Conservation (phyloP, 495 filamentous ascomycete species). For the Penicillium silybi region DNA sequence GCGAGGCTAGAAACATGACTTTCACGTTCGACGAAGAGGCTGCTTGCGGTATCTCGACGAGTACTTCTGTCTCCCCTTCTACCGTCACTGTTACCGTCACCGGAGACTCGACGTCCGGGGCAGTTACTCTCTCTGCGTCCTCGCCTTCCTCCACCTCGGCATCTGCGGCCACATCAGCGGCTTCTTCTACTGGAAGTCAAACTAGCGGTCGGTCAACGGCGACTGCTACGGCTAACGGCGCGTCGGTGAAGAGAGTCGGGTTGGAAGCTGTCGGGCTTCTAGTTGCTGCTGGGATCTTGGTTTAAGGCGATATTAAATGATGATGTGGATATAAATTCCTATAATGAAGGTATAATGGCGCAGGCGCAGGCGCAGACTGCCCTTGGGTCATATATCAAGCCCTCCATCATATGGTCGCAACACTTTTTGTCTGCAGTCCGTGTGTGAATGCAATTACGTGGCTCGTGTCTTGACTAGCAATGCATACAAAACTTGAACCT, state of each 20-base stretch:
- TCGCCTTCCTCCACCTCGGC: not conserved
- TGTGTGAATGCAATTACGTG: too few relatives aligned
- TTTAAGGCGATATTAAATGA: not conserved
- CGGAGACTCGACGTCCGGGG: too few relatives aligned
- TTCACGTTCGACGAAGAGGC: slow-evolving; percentile 1
- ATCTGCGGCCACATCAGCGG: too few relatives aligned
- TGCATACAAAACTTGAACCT: too few relatives aligned
- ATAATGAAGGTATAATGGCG: too few relatives aligned
- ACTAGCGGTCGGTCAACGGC: not conserved
- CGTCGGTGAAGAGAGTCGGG: not conserved
- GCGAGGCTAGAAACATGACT: slow-evolving; percentile 2
- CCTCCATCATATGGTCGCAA: not conserved
- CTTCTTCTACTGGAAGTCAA: not conserved
- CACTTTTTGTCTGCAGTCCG: not conserved
- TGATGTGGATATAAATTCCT: not conserved
- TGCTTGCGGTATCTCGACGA: not conserved
- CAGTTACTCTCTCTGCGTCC: not conserved
- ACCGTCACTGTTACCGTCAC: not conserved
- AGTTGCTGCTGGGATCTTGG: too few relatives aligned
- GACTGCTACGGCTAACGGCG: not conserved
- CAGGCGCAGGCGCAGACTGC: not conserved
- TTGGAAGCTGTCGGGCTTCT: too few relatives aligned
- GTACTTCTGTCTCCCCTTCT: not conserved
- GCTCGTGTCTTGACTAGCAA: too few relatives aligned
- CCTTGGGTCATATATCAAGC: not conserved